Base-by-base conservation (phyloP, 495 filamentous ascomycete genomes). In the Lasiosphaeria hispida region DNA sequence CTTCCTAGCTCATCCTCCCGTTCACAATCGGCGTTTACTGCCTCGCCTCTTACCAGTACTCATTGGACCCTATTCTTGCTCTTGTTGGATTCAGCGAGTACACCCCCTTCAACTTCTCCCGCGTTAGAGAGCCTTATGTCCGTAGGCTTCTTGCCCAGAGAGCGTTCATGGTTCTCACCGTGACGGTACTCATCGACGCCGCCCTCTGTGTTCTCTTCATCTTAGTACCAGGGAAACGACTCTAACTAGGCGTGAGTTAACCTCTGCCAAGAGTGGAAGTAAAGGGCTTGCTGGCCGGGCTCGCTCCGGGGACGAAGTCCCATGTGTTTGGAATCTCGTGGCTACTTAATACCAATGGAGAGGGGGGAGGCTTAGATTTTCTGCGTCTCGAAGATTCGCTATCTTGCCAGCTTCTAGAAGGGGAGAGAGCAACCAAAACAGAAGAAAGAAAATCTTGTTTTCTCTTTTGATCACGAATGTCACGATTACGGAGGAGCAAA, bases 1-100 rank as follows among this genome's bases (percentile, higher is more conserved):
- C 10, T 41, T 18, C 51, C 10, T 51, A 96, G 92, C 74, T 96
- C 36, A 91, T 97, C 63, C 79, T 97, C n/a, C 94, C 94, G 5
- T 97, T 97, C 72, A 88, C 88, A 1, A 72, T 97, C 37, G 93
- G 91, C 8, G 81, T 95, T 13, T 97, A 98, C 71, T 85, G 84
- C 64, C 84, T 97, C 30, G 81, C 87, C 55, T 90, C 90, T 4
- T 92, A 97, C 64, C 93, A 97, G 72, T 98, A 97, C 75, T 87
- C 87, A 51, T 81, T 98, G 38, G 94, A 98, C 67, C 95, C 95
- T 0, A 76, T 95, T 61, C 85, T 97, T 72, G 94, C 90, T 3
- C 80, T 97, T n/a, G 61, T 88, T 15, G 93, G 92, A 34, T 85
- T 84, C 66, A 97, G 91, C 75, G 94, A 98, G 74, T 96, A 96